A percentile compares a stretch with the other conserved stretches of the same genome.
phyloP scores from a whole-genome alignment of 1,284 basidiomycete species.

The Rhizoctonia solani region DNA sequence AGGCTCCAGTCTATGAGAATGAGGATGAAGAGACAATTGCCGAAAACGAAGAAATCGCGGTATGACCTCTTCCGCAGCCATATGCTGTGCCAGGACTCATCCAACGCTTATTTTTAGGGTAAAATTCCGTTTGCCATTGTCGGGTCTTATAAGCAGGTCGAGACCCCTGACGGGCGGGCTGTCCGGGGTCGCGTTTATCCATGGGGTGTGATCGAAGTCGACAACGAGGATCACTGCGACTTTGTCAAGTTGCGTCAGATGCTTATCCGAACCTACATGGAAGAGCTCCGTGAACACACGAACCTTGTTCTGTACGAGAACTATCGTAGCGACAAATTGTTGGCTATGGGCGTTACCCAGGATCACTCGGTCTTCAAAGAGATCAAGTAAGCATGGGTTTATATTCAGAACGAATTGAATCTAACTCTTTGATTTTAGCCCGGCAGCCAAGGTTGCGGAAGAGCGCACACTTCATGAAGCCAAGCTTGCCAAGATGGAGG shows the following conservation, averaged over 20 bases:
- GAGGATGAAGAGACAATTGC: slow-evolving; percentile 96
- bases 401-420: neutral
- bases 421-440: slow-evolving; percentile 55
- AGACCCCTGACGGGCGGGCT: slow-evolving; percentile 81
- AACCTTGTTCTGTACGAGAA: slow-evolving; percentile 94
- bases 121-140: slow-evolving; percentile 98
- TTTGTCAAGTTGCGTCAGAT: slow-evolving; percentile 98
- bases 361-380: slow-evolving; percentile 97
- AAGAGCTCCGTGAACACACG: slow-evolving; percentile 93
- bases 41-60: slow-evolving; percentile 92
- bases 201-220: slow-evolving; percentile 97
- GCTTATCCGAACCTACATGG: slow-evolving; percentile 98
- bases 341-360: slow-evolving; percentile 94
- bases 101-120: slow-evolving; percentile 51
- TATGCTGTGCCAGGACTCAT: neutral
- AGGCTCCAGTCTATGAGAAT: slow-evolving; percentile 92
- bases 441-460: slow-evolving; percentile 92
- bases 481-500: slow-evolving; percentile 98
- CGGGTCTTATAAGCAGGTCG: slow-evolving; percentile 82
- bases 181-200: slow-evolving; percentile 93
- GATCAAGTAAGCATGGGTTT: slow-evolving; percentile 75
- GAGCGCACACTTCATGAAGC: slow-evolving; percentile 92
- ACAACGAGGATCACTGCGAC: slow-evolving; percentile 97
- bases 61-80: slow-evolving; percentile 37
- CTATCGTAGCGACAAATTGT: slow-evolving; percentile 92